Evolutionary conservation across 2,329 filamentous ascomycete species (phyloP).

Genomic region (Fonsecaea nubica): DNA sequence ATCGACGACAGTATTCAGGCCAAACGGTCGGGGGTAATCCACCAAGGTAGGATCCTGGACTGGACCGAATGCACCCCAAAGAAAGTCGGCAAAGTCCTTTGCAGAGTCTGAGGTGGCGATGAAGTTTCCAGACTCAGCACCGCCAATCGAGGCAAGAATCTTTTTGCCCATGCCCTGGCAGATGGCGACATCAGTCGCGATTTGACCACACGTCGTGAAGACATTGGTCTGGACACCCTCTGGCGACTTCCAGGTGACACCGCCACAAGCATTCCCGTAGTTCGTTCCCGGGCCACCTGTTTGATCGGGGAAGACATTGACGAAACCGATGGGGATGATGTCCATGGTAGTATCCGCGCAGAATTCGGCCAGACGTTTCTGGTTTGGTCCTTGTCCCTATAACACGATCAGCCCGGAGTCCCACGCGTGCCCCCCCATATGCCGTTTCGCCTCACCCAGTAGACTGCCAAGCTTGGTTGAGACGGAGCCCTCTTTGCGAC

Average conservation of each 20-base stretch:
- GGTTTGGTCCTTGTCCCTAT: conserved; percentile 60
- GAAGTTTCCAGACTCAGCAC: conserved; percentile 71
- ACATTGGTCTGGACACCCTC: conserved; percentile 47
- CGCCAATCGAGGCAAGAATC: conserved; percentile 74
- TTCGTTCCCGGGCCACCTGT: conserved; percentile 58
- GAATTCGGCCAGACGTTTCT: conserved; percentile 57
- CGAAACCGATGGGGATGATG: conserved; percentile 63
- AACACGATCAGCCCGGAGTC: conserved; percentile 14
- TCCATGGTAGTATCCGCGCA: conserved; percentile 61
- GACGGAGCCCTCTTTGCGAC: conserved; percentile 10
- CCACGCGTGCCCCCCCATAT: not conserved
- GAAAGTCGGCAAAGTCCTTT: conserved; percentile 61
- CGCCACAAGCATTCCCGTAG: conserved; percentile 62
- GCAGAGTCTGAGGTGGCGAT: conserved; percentile 64
- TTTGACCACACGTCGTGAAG: conserved; percentile 52
- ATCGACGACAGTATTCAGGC: conserved; percentile 65
- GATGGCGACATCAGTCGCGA: conserved; percentile 55
- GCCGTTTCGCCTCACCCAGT: conserved; percentile 52
- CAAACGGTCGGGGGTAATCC: conserved; percentile 68
- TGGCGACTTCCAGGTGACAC: conserved; percentile 47
- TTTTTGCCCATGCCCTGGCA: conserved; percentile 74
- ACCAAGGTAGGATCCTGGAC: conserved; percentile 39
- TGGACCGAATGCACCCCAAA: conserved; percentile 77
- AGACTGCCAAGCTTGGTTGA: conserved; percentile 57
- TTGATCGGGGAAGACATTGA: conserved; percentile 61